Evolutionary conservation across 208 protist species (phyloP), one percentile per base, ranked within the genome.

Genomic region (Acanthamoeba quina): DNA sequence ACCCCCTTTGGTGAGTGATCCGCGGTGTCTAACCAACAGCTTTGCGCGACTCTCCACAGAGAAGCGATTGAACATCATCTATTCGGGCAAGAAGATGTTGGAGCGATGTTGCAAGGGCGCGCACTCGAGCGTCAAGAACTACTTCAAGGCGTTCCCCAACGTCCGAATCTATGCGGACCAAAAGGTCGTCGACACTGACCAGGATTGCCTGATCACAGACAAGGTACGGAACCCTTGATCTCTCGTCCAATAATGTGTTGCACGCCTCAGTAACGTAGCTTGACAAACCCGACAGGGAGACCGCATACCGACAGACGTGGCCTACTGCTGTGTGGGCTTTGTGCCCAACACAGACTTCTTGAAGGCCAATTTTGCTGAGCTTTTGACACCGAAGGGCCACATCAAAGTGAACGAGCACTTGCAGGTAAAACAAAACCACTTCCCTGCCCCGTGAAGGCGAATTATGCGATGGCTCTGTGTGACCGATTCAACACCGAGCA

Each of bases 91-190:
- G 24, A 47, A 82, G 21, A 82, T 82, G 72, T 37, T 82, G 41
- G 72, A 82, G 44, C 72, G 72, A n/a, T 82, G 72, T 34, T 82
- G 72, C 72, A 82, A 82, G 72, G 72, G 72, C 72, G 72, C 72
- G 0, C 72, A 82, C 41, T 54, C n/a, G n/a, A 82, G 72, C 41
- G 41, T 82, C 7, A 47, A 54, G 41, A 26, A 82, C 72, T 82
- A 82, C 72, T 82, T 82, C 72, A 82, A 52, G 17, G 37, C 7
- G 24, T 54, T 54, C 31, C 72, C 72, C 72, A 82, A 82, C 44
- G 72, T 82, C 34, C 72, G 31, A 41, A 82, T 82, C 31, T 82
- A 82, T 9, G 21, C 37, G 11, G 72, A 82, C 26, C 72, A 82
- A 26, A 82, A 82, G 7, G 72, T 82, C 17, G 41, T 82, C 41